phyloP scores from a whole-genome alignment of 352 stramenopile genomes.

The Globisporangium megalacanthum region DNA sequence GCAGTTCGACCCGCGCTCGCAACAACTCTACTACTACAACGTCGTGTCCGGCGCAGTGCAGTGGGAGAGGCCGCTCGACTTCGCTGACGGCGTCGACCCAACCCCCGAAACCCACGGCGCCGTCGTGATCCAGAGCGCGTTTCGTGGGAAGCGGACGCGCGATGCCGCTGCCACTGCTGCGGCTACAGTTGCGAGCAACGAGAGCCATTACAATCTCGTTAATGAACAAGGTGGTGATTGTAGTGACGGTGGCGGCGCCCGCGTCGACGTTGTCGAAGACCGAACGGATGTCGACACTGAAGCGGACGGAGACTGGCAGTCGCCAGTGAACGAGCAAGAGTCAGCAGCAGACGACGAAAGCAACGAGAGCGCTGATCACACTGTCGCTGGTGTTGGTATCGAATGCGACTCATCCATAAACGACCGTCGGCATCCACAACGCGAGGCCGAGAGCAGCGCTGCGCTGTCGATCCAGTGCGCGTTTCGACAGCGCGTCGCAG shows the following conservation, averaged over 20 bases:
- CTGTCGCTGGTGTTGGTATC: not conserved
- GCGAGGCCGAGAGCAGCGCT: not conserved
- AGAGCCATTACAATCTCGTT: not conserved
- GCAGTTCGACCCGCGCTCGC: conserved; percentile 36
- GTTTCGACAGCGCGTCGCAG: conserved; percentile 30
- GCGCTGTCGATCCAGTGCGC: conserved; percentile 51
- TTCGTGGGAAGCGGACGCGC: conserved; percentile 35
- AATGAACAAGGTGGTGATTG: not conserved
- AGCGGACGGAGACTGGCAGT: not conserved
- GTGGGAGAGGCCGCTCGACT: conserved; percentile 37
- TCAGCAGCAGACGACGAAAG: not conserved
- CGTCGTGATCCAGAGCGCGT: conserved; percentile 53
- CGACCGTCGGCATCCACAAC: not conserved
- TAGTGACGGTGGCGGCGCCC: not conserved
- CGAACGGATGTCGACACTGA: not conserved
- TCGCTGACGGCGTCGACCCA: conserved; percentile 14
- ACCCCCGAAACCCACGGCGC: conserved; percentile 30
- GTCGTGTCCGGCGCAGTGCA: conserved; percentile 25
- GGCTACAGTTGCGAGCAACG: not conserved
- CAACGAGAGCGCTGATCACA: not conserved
- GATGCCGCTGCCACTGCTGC: conserved; percentile 12
- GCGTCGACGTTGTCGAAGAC: not conserved
- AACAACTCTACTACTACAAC: conserved; percentile 51
- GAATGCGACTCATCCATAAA: not conserved
- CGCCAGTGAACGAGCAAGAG: not conserved